phyloP scores from a whole-genome alignment of 805 yeast species.

The Maudiozyma turicensis region DNA sequence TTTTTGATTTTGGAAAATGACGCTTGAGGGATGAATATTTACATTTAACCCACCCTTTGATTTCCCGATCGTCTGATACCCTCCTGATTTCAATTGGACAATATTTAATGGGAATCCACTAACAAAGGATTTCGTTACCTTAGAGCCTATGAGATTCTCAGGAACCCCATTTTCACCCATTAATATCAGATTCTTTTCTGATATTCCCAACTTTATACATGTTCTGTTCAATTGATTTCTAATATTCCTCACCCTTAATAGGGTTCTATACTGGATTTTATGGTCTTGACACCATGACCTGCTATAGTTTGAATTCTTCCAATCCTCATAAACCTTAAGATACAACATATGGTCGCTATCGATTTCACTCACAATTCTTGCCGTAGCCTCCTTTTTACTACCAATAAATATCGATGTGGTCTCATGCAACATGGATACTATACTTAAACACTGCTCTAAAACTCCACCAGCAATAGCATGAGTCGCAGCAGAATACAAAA shows the following conservation, averaged over 20 bases:
- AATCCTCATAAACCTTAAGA: constrained; percentile 65
- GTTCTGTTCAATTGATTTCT: constrained; percentile 57
- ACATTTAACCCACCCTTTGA: constrained; percentile 59
- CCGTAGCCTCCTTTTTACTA: constrained; percentile 13
- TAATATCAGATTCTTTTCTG: constrained; percentile 11
- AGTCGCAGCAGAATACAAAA: constrained; percentile 50
- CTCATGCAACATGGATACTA: constrained; percentile 78
- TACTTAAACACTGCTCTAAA: constrained; percentile 54
- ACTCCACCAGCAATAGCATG: constrained; percentile 42
- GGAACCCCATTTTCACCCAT: background rate
- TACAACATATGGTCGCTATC: constrained; percentile 69
- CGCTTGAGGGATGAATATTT: constrained; percentile 78
- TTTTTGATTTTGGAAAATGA: constrained; percentile 34
- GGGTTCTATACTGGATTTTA: constrained; percentile 64
- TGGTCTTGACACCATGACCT: constrained; percentile 79
- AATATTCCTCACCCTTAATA: constrained; percentile 59
- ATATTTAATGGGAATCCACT: constrained; percentile 28
- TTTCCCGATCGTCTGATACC: constrained; percentile 25
- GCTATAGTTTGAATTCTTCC: constrained; percentile 61
- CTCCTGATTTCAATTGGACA: constrained; percentile 21
- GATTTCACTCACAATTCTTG: constrained; percentile 39
- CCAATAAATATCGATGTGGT: constrained; percentile 40
- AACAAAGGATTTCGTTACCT: constrained; percentile 18
- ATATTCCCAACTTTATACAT: constrained; percentile 35
- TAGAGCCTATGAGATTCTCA: background rate